These are phyloP conservation scores for Zygnema circumcarinatum DNA, from an alignment of 139 green algal species.

Conservation along the genomic window DNA sequence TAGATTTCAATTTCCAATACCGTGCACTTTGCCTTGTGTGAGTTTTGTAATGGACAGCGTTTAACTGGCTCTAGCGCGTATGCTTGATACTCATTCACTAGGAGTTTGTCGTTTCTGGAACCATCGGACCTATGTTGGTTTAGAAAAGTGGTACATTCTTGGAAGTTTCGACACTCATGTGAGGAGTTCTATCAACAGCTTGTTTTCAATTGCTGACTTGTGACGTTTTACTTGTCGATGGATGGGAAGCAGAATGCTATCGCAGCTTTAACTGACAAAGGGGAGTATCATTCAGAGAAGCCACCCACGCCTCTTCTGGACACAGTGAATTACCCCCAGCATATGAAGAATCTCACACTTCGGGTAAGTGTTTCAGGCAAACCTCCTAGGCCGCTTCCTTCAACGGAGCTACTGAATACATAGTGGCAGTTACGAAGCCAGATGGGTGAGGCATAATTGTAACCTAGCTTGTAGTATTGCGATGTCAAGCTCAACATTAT, in stretches of 20 bases:
- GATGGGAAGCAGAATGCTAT: background rate
- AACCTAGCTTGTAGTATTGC: no score
- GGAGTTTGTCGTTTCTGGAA: no score
- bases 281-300: constrained; percentile 60
- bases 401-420: background rate
- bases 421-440: no score
- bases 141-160: background rate
- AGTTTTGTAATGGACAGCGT: no score
- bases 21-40: no score
- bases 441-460: no score
- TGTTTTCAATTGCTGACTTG: constrained; percentile 6
- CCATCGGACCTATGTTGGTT: no score
- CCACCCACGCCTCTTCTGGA: constrained; percentile 92
- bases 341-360: constrained; percentile 96
- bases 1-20: no score
- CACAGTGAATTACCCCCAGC: constrained; percentile 96
- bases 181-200: background rate
- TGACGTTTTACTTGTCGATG: background rate
- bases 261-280: constrained; percentile 37
- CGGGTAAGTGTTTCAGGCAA: no score
- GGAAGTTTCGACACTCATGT: background rate
- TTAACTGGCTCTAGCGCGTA: no score
- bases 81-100: no score
- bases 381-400: background rate
- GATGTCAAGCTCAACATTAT: no score